These are phyloP conservation scores for Penicillium sp. DNA, from an alignment of 2,329 filamentous ascomycete species.

Conservation along the genomic window DNA sequence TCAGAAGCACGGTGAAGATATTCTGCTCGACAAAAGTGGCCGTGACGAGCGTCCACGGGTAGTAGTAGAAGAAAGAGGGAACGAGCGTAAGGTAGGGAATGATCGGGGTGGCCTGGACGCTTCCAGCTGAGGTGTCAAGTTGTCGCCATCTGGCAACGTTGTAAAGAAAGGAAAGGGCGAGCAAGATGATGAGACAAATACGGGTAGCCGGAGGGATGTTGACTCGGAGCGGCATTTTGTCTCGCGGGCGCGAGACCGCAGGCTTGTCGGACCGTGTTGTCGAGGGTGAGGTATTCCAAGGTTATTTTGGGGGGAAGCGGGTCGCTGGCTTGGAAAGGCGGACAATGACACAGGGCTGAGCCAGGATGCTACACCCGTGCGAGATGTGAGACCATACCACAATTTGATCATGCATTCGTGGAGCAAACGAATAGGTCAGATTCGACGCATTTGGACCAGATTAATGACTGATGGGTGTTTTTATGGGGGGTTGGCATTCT, in stretches of 20 bases:
- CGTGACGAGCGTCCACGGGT: constrained; percentile 89
- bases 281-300: constrained; percentile 2
- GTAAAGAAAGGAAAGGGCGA: constrained; percentile 72
- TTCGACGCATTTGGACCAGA: not conserved
- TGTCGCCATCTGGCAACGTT: constrained; percentile 62
- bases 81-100: constrained; percentile 86
- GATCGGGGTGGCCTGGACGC: constrained; percentile 52
- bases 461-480: not conserved
- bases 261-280: constrained; percentile 4
- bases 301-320: not conserved
- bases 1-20: constrained; percentile 77
- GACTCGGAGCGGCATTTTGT: constrained; percentile 73
- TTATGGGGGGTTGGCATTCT: not conserved
- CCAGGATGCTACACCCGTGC: not conserved
- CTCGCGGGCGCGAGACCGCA: constrained; percentile 24
- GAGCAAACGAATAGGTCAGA: not conserved
- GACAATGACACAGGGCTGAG: constrained; percentile 1
- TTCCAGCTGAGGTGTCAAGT: constrained; percentile 63
- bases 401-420: not conserved
- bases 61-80: constrained; percentile 76
- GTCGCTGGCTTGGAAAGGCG: constrained; percentile 2
- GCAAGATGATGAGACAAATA: constrained; percentile 69
- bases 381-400: not conserved
- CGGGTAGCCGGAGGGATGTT: constrained; percentile 92
- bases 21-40: constrained; percentile 91